Percentiles rank a stretch among this genome's conserved stretches.
These are phyloP conservation scores for Penicillium corylophilum DNA, from an alignment of 2,329 filamentous ascomycete genomes.

Conservation along the genomic window DNA sequence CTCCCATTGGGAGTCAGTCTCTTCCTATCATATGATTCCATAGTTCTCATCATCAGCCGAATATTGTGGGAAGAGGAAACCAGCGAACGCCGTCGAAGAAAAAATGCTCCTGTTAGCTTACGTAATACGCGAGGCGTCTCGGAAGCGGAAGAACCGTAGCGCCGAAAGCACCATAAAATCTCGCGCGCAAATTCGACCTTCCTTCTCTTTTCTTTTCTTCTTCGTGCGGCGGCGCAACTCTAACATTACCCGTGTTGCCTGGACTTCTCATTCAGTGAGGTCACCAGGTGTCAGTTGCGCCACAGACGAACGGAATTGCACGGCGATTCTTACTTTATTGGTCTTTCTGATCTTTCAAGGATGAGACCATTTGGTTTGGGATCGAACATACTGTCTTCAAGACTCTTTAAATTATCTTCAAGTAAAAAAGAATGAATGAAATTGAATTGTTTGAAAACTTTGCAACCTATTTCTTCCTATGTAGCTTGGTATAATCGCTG, in stretches of 20 bases:
- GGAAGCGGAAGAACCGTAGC: not conserved
- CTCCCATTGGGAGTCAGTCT: constrained; percentile 45
- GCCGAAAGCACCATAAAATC: constrained; percentile 24
- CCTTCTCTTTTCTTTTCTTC: constrained; percentile 57
- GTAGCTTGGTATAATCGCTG: not conserved
- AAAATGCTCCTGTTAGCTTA: constrained; percentile 11
- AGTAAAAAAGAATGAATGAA: not conserved
- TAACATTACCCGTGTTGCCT: constrained; percentile 78
- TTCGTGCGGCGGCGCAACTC: constrained; percentile 78
- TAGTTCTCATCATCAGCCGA: constrained; percentile 47
- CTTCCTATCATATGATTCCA: constrained; percentile 49
- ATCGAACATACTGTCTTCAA: constrained; percentile 53
- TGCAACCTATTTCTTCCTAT: not conserved
- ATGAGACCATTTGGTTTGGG: constrained; percentile 51
- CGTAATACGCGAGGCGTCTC: constrained; percentile 7
- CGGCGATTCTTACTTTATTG: constrained; percentile 56
- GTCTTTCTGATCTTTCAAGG: constrained; percentile 44
- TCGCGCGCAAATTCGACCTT: constrained; percentile 4
- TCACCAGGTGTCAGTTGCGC: constrained; percentile 73
- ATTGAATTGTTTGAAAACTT: not conserved
- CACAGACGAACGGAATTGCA: constrained; percentile 82
- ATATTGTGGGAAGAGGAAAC: constrained; percentile 22
- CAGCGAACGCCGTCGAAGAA: constrained; percentile 10
- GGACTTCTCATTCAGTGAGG: constrained; percentile 56
- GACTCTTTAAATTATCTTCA: not conserved